These are phyloP conservation scores for Stachybotrys chartarum DNA, from an alignment of 2,329 filamentous ascomycete genomes.

Conservation along the genomic window DNA sequence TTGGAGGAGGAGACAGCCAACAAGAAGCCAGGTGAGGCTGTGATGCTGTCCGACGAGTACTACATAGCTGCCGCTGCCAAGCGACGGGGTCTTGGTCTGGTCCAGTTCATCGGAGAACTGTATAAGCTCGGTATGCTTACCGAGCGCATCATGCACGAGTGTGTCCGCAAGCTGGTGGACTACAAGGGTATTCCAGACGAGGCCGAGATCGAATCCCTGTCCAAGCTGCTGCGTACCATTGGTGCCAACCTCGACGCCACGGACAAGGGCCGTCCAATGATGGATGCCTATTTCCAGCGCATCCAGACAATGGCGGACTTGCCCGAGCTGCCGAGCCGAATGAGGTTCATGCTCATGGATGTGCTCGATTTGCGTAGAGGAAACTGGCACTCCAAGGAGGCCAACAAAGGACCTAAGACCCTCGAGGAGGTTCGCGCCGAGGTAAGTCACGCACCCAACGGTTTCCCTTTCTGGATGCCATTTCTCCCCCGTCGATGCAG, in stretches of 20 bases:
- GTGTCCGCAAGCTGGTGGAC: constrained; percentile 93
- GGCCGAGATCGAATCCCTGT: constrained; percentile 91
- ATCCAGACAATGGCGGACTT: constrained; percentile 78
- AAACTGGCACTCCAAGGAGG: constrained; percentile 80
- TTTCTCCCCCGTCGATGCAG: background rate
- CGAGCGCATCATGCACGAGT: constrained; percentile 99
- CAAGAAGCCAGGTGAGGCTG: constrained; percentile 61
- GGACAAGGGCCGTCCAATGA: constrained; percentile 77
- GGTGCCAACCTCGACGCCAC: constrained; percentile 77
- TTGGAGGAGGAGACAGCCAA: constrained; percentile 40
- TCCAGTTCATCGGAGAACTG: constrained; percentile 98
- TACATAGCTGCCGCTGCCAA: constrained; percentile 91
- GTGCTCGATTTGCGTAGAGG: constrained; percentile 73
- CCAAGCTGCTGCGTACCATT: constrained; percentile 86
- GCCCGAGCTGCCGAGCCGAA: constrained; percentile 74
- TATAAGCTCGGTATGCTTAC: constrained; percentile 99
- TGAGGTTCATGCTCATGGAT: constrained; percentile 96
- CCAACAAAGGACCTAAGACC: constrained; percentile 93
- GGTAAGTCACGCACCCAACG: constrained; percentile 34
- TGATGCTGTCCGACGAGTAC: constrained; percentile 91
- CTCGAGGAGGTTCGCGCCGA: constrained; percentile 85
- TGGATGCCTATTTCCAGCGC: constrained; percentile 89
- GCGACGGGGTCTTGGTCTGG: constrained; percentile 91
- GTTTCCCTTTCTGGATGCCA: background rate
- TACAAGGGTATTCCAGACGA: constrained; percentile 91